phyloP scores from a whole-genome alignment of 371 early-diverging fungal species.

The Batkoa obscura region DNA sequence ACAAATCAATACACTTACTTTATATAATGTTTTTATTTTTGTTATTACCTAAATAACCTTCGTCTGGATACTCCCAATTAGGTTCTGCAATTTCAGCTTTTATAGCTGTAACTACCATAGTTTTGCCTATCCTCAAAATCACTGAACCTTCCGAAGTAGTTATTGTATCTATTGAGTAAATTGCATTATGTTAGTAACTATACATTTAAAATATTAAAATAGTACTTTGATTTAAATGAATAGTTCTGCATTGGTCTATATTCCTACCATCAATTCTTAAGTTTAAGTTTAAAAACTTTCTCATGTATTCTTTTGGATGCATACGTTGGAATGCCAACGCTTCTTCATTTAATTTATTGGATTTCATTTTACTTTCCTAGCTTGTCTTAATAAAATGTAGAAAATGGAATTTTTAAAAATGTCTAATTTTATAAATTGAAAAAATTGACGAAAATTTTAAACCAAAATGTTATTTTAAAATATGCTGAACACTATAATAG shows the following conservation, averaged over 20 bases:
- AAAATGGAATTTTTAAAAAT: too few species aligned
- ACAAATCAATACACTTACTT: not conserved
- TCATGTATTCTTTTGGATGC: slow-evolving; percentile 74
- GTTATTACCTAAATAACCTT: slow-evolving; percentile 56
- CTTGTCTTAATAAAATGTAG: slow-evolving; percentile 7
- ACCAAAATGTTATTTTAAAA: too few species aligned
- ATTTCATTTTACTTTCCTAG: too few species aligned
- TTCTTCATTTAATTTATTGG: too few species aligned
- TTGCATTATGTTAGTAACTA: not conserved
- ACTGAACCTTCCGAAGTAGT: slow-evolving; percentile 70
- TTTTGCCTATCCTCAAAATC: slow-evolving; percentile 72
- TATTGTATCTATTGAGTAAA: slow-evolving; percentile 34
- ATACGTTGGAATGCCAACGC: too few species aligned
- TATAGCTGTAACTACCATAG: slow-evolving; percentile 79
- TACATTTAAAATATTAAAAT: slow-evolving; percentile 7
- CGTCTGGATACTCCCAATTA: slow-evolving; percentile 31
- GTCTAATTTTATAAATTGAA: too few species aligned
- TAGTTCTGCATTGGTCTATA: slow-evolving; percentile 35
- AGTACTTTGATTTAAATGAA: slow-evolving; percentile 20
- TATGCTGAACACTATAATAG: too few species aligned
- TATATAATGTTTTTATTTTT: not conserved
- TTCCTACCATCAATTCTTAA: slow-evolving; percentile 72
- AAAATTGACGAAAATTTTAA: too few species aligned
- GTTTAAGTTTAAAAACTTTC: slow-evolving; percentile 53
- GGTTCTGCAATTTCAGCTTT: slow-evolving; percentile 90